These are phyloP conservation scores for Candida chilensis DNA, from an alignment of 805 yeast genomes.

Conservation along the genomic window DNA sequence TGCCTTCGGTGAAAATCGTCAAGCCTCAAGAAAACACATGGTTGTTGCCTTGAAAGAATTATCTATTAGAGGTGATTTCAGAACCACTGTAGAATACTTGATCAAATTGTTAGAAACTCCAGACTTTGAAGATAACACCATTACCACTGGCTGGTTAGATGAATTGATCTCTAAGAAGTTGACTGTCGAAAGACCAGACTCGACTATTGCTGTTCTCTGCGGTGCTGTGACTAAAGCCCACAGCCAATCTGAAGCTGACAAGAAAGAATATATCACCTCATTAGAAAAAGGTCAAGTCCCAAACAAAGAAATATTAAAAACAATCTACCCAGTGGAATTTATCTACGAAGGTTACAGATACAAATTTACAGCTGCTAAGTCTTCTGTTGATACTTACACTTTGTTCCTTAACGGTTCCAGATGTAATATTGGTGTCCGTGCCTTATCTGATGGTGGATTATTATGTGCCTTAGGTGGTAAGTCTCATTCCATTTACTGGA, in stretches of 20 bases:
- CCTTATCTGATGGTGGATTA: constrained; percentile 93
- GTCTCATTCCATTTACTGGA: constrained; percentile 95
- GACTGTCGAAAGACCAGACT: constrained; percentile 96
- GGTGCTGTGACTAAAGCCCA: constrained; percentile 98
- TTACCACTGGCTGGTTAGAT: constrained; percentile 98
- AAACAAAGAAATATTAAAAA: constrained; percentile 68
- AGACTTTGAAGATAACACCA: constrained; percentile 91
- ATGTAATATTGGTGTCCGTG: constrained; percentile 76
- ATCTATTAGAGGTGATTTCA: constrained; percentile 95
- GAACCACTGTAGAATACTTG: constrained; percentile 95
- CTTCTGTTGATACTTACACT: constrained; percentile 78
- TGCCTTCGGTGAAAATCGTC: constrained; percentile 98
- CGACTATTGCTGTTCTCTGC: constrained; percentile 82
- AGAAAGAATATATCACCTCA: constrained; percentile 60
- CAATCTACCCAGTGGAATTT: constrained; percentile 88
- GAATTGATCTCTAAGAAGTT: constrained; percentile 88
- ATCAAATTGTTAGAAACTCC: constrained; percentile 94
- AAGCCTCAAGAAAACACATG: constrained; percentile 97
- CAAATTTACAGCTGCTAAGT: constrained; percentile 92
- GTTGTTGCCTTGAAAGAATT: constrained; percentile 96
- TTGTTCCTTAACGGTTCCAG: constrained; percentile 91
- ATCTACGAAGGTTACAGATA: constrained; percentile 90
- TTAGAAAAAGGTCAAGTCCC: constrained; percentile 96
- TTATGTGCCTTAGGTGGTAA: constrained; percentile 83
- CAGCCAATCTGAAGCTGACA: constrained; percentile 62